Conservation (phyloP, 1,139 yeast species). For the Magnusiomyces sp. region DNA sequence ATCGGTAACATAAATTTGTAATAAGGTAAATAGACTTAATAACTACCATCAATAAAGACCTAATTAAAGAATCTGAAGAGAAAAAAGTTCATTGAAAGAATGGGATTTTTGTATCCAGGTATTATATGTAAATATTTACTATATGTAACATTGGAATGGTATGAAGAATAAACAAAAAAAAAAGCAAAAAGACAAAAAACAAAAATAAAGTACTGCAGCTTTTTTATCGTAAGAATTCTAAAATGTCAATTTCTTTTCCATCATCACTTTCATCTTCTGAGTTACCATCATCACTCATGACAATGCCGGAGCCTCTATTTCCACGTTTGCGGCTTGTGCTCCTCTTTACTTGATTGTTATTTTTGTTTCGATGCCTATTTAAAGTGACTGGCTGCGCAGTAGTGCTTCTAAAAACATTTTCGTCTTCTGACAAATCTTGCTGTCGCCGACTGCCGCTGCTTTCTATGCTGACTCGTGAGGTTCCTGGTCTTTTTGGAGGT, state of each 20-base stretch:
- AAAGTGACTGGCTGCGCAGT: not conserved
- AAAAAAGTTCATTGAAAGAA: too few relatives aligned
- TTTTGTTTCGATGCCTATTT: not conserved
- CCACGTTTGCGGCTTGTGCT: conserved; percentile 1
- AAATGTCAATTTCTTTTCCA: conserved; percentile 15
- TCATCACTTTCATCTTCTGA: conserved; percentile 11
- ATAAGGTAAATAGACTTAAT: too few relatives aligned
- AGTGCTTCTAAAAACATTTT: not conserved
- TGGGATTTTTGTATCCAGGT: too few relatives aligned
- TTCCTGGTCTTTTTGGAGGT: too few relatives aligned
- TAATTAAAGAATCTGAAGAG: too few relatives aligned
- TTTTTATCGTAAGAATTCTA: conserved; percentile 17
- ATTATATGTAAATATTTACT: too few relatives aligned
- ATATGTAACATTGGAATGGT: too few relatives aligned
- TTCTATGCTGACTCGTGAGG: too few relatives aligned
- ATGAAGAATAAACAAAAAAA: not conserved
- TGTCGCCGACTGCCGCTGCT: too few relatives aligned
- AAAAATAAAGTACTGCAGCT: conserved; percentile 1
- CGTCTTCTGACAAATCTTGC: not conserved
- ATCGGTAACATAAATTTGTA: too few relatives aligned
- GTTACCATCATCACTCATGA: conserved; percentile 4
- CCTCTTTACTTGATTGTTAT: not conserved
- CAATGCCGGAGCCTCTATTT: not conserved
- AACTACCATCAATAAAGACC: too few relatives aligned
- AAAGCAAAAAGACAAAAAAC: not conserved